Evolutionary conservation across 1,139 yeast genomes (phyloP), one percentile per base, ranked within the genome.

Genomic region (Kodamaea arcana): DNA sequence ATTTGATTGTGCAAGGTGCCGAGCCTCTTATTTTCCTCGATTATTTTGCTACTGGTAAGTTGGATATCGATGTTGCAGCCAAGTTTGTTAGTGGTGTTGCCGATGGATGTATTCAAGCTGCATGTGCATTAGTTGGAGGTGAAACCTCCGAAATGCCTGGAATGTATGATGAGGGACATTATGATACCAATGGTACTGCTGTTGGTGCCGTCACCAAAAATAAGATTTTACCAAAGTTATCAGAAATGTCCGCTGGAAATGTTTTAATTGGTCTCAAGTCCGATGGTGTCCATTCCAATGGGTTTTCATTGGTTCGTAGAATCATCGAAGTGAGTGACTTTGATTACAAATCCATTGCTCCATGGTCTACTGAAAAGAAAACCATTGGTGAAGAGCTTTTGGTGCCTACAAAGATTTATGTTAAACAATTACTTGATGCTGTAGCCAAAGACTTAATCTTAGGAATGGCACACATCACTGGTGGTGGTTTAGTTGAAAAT

Each of bases 141-240:
- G 98, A 94, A 63, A 94, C 99, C 32, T 86, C 95, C 38, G 99
- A 94, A 71, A 94, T 94, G 99, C 99, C 99, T 27, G 98, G 98
- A 47, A 87, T 94, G 83, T 94, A 94, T 56, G 84, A 81, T 39
- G 88, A 80, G 40, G 94, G 94, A 30, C 98, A 94, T 61, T 94
- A 94, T 58, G 99, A 94, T 62, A 90, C 96, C 41, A 92, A 92
- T 54, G 98, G 99, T 62, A 92, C 98, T 28, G 94, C 97, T 34
- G 90, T 94, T 34, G 99, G 99, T 52, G 98, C 98, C n/a, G 97
- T 94, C n/a, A 68, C 75, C 48, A 85, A 83, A 53, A 64, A 69
- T 43, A 74, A 77, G 46, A 77, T 92, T 36, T 70, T 94, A 49
- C 98, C 99, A 28, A 74, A 73, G 45, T 56, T 72, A 17, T 63